Base-by-base conservation (phyloP, 805 yeast genomes). In the Candida parachauliodes region DNA sequence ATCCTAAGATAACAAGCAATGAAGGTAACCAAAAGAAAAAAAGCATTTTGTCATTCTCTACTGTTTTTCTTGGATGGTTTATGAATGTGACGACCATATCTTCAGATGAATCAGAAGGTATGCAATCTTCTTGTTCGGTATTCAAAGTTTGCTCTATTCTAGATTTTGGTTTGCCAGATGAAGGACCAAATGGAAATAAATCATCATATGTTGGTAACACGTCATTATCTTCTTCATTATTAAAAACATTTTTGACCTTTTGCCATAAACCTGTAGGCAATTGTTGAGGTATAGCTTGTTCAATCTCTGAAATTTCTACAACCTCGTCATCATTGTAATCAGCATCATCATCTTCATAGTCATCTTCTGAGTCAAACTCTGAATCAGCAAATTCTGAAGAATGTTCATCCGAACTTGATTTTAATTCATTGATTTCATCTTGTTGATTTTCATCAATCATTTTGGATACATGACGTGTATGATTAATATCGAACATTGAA, bases 1-100 rank as follows among this genome's bases (percentile, higher is more conserved):
- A 61, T 2, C 79, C 62, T 12, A 81, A 59, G 22, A 85, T 55
- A 15, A 81, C 48, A 36, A 87, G 62, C 56, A 77, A 60, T 26
- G 85, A 72, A 10, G 97, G 97, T 41, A 88, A 62, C 97, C 97
- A 89, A 72, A 89, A 88, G 57, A 89, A 86, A 43, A 87, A 63
- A 45, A 89, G 68, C 86, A 88, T 83, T 52, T 77, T 82, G 60
- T 89, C 97, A 51, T 87, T 83, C 49, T 68, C 70, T 25, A 76
- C 64, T 0, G 77, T 62, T 48, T 73, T 74, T 18, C 76, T 51
- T 5, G 72, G 70, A 40, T 59, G 68, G 47, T 68, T 62, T 31
- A 68, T 59, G 41, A 60, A 63, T n/a, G 69, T 55, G 5, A 68
- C 53, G 8, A 64, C 65, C 61, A 68, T 53, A 41, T 68, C 74